These are phyloP conservation scores for Chrysosporium keratinophilum DNA, from an alignment of 2,329 filamentous ascomycete species.

Conservation along the genomic window DNA sequence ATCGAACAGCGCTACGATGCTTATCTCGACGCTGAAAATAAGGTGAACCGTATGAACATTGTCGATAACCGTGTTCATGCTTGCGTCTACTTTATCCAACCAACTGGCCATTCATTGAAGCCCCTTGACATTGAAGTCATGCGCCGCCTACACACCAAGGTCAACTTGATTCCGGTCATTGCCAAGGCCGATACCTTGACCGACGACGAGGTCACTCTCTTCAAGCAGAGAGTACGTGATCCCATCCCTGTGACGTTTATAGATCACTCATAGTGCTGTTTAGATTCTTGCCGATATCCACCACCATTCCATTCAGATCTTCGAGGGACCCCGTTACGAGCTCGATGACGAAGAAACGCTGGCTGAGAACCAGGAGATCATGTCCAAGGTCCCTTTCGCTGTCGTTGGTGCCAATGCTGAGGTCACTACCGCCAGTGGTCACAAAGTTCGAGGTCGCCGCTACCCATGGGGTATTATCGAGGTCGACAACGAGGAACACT, in stretches of 20 bases:
- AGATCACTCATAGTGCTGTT: conserved; percentile 21
- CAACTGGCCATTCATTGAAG: conserved; percentile 96
- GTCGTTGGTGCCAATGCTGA: conserved; percentile 96
- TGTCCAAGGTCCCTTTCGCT: conserved; percentile 98
- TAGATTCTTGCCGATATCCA: conserved; percentile 96
- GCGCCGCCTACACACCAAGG: conserved; percentile 98
- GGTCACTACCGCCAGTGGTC: conserved; percentile 80
- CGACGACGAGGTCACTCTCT: conserved; percentile 85
- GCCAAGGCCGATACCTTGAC: conserved; percentile 97
- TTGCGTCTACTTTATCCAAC: conserved; percentile 99
- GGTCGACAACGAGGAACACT: conserved; percentile 99
- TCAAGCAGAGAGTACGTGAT: conserved; percentile 85
- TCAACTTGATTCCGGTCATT: conserved; percentile 98
- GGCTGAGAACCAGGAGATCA: conserved; percentile 99
- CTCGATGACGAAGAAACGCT: conserved; percentile 99
- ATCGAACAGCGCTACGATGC: conserved; percentile 98
- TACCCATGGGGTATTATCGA: conserved; percentile 99
- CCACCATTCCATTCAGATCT: conserved; percentile 96
- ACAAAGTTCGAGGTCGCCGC: conserved; percentile 87
- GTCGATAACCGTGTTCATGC: conserved; percentile 98
- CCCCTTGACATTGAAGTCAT: conserved; percentile 98
- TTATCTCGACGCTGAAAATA: conserved; percentile 98
- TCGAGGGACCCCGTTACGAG: conserved; percentile 96
- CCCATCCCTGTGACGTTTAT: neutral
- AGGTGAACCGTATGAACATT: conserved; percentile 99